These are phyloP conservation scores for Tanozyma kutaoensis DNA, from an alignment of 805 yeast genomes.

Conservation along the genomic window DNA sequence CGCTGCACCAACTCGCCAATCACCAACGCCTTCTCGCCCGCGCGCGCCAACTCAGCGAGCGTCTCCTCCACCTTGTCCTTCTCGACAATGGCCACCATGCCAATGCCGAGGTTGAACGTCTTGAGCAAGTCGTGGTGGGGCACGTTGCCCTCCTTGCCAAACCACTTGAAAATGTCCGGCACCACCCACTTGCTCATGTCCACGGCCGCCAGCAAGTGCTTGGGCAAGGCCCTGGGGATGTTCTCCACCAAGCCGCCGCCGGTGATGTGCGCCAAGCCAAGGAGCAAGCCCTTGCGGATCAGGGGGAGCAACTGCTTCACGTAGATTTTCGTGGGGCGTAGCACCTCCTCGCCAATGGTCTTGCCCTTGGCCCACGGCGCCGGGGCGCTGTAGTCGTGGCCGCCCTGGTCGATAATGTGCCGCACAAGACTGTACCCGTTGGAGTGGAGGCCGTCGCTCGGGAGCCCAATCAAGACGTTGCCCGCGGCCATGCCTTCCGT, in stretches of 20 bases:
- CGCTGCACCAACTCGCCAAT: conserved; percentile 25
- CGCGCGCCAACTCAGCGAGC: conserved; percentile 36
- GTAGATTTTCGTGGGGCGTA: conserved; percentile 87
- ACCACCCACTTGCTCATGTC: conserved; percentile 75
- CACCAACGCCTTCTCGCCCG: conserved; percentile 61
- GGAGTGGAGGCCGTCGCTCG: conserved; percentile 89
- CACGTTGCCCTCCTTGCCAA: conserved; percentile 82
- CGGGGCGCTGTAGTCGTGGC: conserved; percentile 51
- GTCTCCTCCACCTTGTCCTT: conserved; percentile 49
- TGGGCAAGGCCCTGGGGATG: conserved; percentile 88
- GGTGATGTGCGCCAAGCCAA: conserved; percentile 93
- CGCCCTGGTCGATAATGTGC: conserved; percentile 71
- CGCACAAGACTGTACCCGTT: conserved; percentile 94
- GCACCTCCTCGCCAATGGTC: conserved; percentile 74
- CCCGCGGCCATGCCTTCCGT: conserved; percentile 58
- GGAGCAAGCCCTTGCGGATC: conserved; percentile 48
- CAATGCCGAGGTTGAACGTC: conserved; percentile 93
- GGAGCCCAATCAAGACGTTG: conserved; percentile 74
- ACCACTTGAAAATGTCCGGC: conserved; percentile 87
- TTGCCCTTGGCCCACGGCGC: conserved; percentile 72
- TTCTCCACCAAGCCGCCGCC: conserved; percentile 98
- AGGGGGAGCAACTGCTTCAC: conserved; percentile 81
- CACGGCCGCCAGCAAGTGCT: conserved; percentile 61
- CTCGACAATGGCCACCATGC: conserved; percentile 85
- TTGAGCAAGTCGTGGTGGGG: conserved; percentile 75